These are phyloP conservation scores for Colletotrichum neosansevieriae DNA, from an alignment of 2,329 filamentous ascomycete genomes.

Conservation along the genomic window DNA sequence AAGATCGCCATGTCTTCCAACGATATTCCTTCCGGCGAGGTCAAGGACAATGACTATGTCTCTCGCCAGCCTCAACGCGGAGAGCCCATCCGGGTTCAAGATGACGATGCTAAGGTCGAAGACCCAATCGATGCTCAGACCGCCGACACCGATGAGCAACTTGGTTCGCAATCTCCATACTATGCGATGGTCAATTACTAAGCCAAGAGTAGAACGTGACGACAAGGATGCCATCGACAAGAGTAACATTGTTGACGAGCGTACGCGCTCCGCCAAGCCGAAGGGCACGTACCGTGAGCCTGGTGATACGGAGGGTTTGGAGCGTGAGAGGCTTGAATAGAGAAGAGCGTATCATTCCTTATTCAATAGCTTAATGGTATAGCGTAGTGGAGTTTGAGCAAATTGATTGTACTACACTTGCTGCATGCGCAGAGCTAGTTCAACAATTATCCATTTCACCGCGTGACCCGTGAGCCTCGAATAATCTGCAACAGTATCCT, in stretches of 20 bases:
- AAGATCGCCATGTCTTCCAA: conserved; percentile 32
- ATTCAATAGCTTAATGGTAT: too few species aligned
- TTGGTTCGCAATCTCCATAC: conserved; percentile 44
- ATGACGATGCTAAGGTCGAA: conserved; percentile 49
- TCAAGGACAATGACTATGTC: conserved; percentile 46
- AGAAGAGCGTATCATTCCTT: background rate
- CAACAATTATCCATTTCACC: too few species aligned
- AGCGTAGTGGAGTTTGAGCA: too few species aligned
- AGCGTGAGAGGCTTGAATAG: conserved; percentile 18
- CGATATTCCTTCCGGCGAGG: conserved; percentile 18
- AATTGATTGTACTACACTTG: too few species aligned
- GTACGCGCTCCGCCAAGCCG: conserved; percentile 49
- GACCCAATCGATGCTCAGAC: conserved; percentile 48
- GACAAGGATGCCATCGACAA: conserved; percentile 53
- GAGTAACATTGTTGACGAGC: conserved; percentile 51
- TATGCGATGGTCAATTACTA: too few species aligned
- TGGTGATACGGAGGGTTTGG: conserved; percentile 49
- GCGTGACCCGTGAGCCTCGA: too few species aligned
- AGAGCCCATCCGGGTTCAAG: conserved; percentile 49
- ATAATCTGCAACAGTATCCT: too few species aligned
- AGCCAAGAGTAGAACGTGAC: conserved; percentile 46
- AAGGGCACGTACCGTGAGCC: conserved; percentile 48
- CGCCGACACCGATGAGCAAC: conserved; percentile 51
- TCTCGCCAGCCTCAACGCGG: conserved; percentile 47
- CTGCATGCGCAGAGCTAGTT: too few species aligned